phyloP scores from a whole-genome alignment of 2,329 filamentous ascomycete genomes.

The Pochonia chlamydosporia region DNA sequence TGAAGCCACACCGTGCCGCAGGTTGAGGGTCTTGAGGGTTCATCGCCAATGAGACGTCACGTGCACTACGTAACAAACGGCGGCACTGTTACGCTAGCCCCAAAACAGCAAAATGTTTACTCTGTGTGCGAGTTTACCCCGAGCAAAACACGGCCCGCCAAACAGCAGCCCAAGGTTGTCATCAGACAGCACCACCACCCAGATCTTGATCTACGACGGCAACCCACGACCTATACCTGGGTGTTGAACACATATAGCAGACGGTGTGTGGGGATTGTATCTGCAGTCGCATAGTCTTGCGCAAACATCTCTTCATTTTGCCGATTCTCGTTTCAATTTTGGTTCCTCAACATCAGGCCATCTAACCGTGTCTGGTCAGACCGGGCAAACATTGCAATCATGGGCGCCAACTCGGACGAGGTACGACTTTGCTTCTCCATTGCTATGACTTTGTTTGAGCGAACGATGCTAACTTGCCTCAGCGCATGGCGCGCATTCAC shows the following conservation, averaged over 20 bases:
- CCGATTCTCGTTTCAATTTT: not conserved
- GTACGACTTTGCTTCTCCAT: constrained; percentile 13
- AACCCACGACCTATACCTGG: not conserved
- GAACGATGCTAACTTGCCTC: constrained; percentile 10
- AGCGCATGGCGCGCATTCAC: constrained; percentile 43
- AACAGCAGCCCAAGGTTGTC: constrained; percentile 1
- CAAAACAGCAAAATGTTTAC: constrained; percentile 26
- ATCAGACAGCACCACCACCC: not conserved
- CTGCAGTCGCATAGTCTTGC: not conserved
- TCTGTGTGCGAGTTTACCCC: constrained; percentile 6
- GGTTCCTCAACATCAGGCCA: not conserved
- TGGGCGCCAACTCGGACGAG: constrained; percentile 21
- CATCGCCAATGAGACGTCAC: constrained; percentile 3
- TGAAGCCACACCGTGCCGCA: not conserved
- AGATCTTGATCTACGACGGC: not conserved
- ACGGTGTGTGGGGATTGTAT: not conserved
- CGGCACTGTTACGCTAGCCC: constrained; percentile 13
- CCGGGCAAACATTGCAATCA: constrained; percentile 12
- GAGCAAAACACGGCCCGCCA: constrained; percentile 20
- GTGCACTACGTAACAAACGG: not conserved
- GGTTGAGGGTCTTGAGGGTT: not conserved
- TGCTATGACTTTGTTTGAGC: not conserved
- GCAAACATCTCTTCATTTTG: not conserved
- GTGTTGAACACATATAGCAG: not conserved
- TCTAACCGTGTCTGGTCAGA: not conserved